Evolutionary conservation across 805 yeast genomes (phyloP).

Genomic region (Kazachstania bromeliacearum): DNA sequence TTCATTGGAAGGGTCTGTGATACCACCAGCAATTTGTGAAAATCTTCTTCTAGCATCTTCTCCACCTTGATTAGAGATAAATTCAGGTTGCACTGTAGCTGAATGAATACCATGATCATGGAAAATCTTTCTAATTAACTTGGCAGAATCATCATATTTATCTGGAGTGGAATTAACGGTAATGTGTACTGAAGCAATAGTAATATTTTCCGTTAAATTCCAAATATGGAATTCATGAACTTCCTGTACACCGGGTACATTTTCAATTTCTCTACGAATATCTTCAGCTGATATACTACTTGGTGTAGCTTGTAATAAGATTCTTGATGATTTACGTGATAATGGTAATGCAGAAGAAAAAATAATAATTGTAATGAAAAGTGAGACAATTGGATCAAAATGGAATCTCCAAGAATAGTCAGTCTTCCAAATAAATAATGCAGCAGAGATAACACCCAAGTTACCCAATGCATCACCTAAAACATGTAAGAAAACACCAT

Average conservation of each 20-base stretch:
- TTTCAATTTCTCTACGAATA: conserved; percentile 57
- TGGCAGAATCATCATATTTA: conserved; percentile 58
- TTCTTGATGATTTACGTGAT: conserved; percentile 77
- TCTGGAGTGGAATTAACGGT: conserved; percentile 57
- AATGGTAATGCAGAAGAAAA: conserved; percentile 87
- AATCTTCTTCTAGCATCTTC: conserved; percentile 29
- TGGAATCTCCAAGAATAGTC: conserved; percentile 81
- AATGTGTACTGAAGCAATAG: conserved; percentile 85
- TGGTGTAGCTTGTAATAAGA: conserved; percentile 89
- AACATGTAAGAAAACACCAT: conserved; percentile 93
- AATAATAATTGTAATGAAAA: conserved; percentile 79
- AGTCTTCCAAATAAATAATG: conserved; percentile 89
- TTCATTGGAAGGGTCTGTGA: background rate
- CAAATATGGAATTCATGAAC: conserved; percentile 96
- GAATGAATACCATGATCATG: conserved; percentile 84
- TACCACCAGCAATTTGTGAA: conserved; percentile 22
- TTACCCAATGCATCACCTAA: conserved; percentile 95
- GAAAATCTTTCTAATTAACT: conserved; percentile 65
- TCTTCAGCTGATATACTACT: conserved; percentile 66
- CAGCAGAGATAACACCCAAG: conserved; percentile 84
- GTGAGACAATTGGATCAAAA: conserved; percentile 78
- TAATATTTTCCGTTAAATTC: conserved; percentile 82
- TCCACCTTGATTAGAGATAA: conserved; percentile 33
- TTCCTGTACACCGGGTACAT: conserved; percentile 65
- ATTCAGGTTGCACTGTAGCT: conserved; percentile 96